Evolutionary conservation across 148 eudicot genomes (phyloP).

Genomic region (Beta vulgaris): DNA sequence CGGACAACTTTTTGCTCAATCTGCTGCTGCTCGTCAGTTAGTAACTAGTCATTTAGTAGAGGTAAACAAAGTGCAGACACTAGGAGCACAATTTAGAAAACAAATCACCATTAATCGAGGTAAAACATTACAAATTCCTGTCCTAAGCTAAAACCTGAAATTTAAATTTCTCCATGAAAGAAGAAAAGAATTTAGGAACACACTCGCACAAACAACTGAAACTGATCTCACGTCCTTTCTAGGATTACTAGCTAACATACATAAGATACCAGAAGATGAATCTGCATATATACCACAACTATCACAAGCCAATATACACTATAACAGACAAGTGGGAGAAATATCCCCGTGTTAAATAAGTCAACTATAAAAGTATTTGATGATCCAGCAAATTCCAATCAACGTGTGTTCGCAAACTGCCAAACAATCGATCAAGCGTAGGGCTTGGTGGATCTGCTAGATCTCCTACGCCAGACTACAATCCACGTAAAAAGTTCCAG

Average conservation of each 20-base stretch:
- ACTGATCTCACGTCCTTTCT: background rate
- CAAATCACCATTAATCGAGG: background rate
- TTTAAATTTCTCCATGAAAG: background rate
- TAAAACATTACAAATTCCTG: background rate
- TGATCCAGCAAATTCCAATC: constrained; percentile 1
- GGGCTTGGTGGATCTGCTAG: constrained; percentile 63
- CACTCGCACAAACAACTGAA: constrained; percentile 3
- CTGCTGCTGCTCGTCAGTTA: background rate
- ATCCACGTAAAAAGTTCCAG: constrained; percentile 83
- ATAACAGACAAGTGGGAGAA: constrained; percentile 11
- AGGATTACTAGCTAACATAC: constrained; percentile 13
- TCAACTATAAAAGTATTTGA: background rate
- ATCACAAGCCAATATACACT: constrained; percentile 24
- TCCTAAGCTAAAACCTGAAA: background rate
- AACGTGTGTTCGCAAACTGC: background rate
- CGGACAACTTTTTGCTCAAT: background rate
- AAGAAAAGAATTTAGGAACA: constrained; percentile 1
- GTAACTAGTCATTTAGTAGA: background rate
- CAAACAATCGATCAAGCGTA: constrained; percentile 36
- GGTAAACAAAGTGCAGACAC: background rate
- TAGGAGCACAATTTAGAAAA: background rate
- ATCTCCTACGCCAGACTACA: constrained; percentile 52
- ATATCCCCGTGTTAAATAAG: constrained; percentile 2
- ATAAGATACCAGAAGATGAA: background rate
- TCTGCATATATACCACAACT: constrained; percentile 23